A percentile compares a stretch with the other conserved stretches of the same genome.
Conservation (phyloP, 345 rosid species). For the Luvunga scandens region DNA sequence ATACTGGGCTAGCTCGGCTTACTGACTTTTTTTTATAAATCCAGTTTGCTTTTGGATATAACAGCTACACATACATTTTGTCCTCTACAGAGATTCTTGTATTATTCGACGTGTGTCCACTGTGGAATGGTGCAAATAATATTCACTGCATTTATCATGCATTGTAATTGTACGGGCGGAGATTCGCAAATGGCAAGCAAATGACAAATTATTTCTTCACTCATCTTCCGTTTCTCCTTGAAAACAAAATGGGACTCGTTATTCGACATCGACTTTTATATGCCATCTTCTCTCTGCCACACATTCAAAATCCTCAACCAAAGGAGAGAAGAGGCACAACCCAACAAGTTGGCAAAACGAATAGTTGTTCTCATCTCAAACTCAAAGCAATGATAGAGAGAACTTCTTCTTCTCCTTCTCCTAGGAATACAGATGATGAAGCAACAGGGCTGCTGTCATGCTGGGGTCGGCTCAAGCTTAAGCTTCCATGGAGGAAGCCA, state of each 20-base stretch:
- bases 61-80: background rate
- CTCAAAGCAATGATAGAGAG: slow-evolving; percentile 22
- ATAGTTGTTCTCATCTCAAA: background rate
- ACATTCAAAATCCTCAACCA: slow-evolving; percentile 25
- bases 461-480: slow-evolving; percentile 44
- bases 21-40: too few relatives aligned
- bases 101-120: background rate
- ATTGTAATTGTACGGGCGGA: background rate
- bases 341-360: slow-evolving; percentile 10
- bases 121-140: background rate
- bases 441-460: slow-evolving; percentile 29
- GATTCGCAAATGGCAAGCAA: background rate
- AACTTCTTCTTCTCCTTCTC: slow-evolving; percentile 15
- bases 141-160: background rate
- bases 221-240: background rate
- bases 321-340: background rate
- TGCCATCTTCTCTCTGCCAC: slow-evolving; percentile 30
- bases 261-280: background rate
- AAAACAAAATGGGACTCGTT: background rate
- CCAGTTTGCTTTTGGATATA: background rate
- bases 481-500: slow-evolving; percentile 36
- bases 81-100: background rate
- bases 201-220: background rate
- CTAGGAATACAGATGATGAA: slow-evolving; percentile 18
- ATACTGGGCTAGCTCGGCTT: background rate